These are phyloP conservation scores for Trichocomaceae sp. DNA, from an alignment of 2,329 filamentous ascomycete species.

Conservation along the genomic window DNA sequence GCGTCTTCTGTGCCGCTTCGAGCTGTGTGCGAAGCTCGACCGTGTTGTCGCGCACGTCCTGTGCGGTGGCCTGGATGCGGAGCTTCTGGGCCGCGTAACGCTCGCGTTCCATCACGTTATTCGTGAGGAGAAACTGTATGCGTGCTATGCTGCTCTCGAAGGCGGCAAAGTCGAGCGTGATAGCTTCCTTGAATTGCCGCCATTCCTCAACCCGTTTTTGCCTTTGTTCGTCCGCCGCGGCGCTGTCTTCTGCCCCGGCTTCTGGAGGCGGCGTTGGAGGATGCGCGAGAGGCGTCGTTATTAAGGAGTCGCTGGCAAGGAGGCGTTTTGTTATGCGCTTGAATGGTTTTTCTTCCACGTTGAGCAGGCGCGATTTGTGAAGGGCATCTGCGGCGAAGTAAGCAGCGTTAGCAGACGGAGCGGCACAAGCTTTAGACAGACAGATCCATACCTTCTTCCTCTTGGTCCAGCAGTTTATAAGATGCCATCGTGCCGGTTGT, in stretches of 20 bases:
- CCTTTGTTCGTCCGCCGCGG: constrained; percentile 42
- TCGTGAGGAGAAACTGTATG: constrained; percentile 77
- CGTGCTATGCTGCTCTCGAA: constrained; percentile 82
- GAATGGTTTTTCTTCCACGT: constrained; percentile 88
- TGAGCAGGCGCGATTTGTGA: constrained; percentile 78
- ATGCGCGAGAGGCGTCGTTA: constrained; percentile 50
- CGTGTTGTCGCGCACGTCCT: constrained; percentile 70
- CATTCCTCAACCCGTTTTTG: constrained; percentile 51
- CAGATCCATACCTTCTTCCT: constrained; percentile 46
- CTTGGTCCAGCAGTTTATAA: constrained; percentile 65
- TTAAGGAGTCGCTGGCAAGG: constrained; percentile 59
- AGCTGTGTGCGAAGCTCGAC: constrained; percentile 65
- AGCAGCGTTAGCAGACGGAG: constrained; percentile 14
- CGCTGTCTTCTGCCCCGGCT: constrained; percentile 35
- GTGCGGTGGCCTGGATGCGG: constrained; percentile 70
- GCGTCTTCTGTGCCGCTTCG: constrained; percentile 65
- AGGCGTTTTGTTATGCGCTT: constrained; percentile 80
- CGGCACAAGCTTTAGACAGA: constrained; percentile 2
- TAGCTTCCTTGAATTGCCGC: constrained; percentile 70
- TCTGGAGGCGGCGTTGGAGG: constrained; percentile 64
- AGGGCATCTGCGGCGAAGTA: constrained; percentile 56
- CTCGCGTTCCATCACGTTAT: constrained; percentile 75
- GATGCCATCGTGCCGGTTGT: constrained; percentile 39
- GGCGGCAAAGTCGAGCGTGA: constrained; percentile 79
- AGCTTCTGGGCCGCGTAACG: constrained; percentile 76